Evolutionary conservation across 257 asterid genomes (phyloP).

Genomic region (Lantana camara): DNA sequence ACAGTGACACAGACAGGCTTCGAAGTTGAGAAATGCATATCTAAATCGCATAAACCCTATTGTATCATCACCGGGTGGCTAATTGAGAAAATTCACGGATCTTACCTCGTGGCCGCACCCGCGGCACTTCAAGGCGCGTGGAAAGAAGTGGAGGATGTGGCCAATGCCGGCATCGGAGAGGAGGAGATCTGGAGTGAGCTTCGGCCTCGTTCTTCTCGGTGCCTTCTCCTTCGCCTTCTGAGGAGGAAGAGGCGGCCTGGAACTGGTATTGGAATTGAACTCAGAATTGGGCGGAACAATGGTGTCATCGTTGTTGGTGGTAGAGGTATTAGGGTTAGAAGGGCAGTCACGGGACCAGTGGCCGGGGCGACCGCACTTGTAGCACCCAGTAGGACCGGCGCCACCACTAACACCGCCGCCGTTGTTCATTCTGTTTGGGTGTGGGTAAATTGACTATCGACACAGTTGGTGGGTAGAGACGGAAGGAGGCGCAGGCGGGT

Average conservation of each 20-base stretch:
- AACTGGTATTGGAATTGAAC: constrained; percentile 19
- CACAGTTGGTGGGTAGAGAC: no score
- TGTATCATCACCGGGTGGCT: not conserved
- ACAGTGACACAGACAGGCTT: not conserved
- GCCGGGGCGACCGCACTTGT: constrained; percentile 96
- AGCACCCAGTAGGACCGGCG: constrained; percentile 89
- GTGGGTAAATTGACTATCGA: not conserved
- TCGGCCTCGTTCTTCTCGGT: constrained; percentile 62
- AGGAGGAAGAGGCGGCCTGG: constrained; percentile 33
- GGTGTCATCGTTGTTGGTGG: constrained; percentile 16
- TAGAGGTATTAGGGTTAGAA: constrained; percentile 39
- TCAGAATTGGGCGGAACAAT: constrained; percentile 20
- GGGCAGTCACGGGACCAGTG: constrained; percentile 99
- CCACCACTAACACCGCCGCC: constrained; percentile 43
- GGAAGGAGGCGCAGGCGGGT: no score
- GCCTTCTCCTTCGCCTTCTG: constrained; percentile 59
- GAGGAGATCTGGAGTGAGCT: constrained; percentile 81
- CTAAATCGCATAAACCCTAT: not conserved
- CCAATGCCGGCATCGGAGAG: constrained; percentile 86
- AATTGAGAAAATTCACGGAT: not conserved
- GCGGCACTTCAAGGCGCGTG: constrained; percentile 72
- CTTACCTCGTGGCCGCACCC: constrained; percentile 92
- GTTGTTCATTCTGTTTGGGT: constrained; percentile 40
- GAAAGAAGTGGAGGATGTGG: constrained; percentile 82
- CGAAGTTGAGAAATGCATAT: not conserved